Percentiles rank a stretch among this genome's conserved stretches.
Conservation (phyloP, 225 moss, liverwort and hornwort species). For the Takakia lepidozioides region DNA sequence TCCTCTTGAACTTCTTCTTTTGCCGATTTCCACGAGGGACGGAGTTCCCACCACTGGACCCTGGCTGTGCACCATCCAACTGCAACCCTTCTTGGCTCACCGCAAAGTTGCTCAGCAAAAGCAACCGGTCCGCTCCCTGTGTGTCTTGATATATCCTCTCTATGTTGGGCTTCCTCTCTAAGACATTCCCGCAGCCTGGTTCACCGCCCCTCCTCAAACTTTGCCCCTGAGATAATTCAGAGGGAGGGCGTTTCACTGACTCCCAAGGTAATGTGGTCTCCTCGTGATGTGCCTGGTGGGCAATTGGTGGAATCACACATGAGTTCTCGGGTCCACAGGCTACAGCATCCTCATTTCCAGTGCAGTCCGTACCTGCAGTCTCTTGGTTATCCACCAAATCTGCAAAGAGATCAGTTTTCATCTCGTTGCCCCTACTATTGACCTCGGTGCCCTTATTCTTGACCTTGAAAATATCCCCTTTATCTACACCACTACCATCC, state of each 20-base stretch:
- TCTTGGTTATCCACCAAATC: no score
- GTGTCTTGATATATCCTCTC: constrained; percentile 4
- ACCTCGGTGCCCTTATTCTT: neutral
- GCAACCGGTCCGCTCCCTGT: constrained; percentile 29
- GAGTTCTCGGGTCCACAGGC: no score
- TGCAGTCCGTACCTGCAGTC: neutral
- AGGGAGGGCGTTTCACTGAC: no score
- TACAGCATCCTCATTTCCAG: neutral
- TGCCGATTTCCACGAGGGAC: constrained; percentile 9
- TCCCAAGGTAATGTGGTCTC: no score
- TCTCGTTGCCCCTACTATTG: no score
- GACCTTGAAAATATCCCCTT: neutral
- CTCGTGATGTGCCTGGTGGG: no score
- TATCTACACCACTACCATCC: constrained; percentile 19
- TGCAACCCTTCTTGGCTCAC: constrained; percentile 39
- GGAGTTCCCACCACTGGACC: constrained; percentile 16
- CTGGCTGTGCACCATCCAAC: constrained; percentile 15
- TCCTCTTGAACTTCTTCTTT: constrained; percentile 25
- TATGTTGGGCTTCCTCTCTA: no score
- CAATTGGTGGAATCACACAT: no score
- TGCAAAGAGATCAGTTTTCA: no score
- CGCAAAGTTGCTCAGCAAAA: constrained; percentile 35
- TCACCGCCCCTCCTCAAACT: no score
- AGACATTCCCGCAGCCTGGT: no score
- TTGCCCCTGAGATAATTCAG: no score